These are phyloP conservation scores for Letharia lupina DNA, from an alignment of 495 filamentous ascomycete species.

Conservation along the genomic window DNA sequence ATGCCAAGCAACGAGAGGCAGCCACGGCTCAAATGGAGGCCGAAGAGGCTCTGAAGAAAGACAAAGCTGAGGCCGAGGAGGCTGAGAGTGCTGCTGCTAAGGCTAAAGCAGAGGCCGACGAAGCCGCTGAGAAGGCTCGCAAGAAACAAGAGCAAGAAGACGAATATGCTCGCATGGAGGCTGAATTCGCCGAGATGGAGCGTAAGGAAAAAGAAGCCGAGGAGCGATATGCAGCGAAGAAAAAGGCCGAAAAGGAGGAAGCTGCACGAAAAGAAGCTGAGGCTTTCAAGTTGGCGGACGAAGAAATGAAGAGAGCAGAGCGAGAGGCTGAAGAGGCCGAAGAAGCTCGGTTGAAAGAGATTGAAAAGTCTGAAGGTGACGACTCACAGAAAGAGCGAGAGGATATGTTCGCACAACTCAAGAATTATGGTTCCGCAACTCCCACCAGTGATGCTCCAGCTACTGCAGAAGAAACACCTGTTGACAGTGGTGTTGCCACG, in stretches of 20 bases:
- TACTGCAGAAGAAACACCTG: conserved; percentile 33
- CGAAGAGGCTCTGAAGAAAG: conserved; percentile 38
- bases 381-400: conserved; percentile 36
- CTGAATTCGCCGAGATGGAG: conserved; percentile 43
- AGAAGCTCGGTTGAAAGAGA: conserved; percentile 44
- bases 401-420: conserved; percentile 48
- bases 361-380: conserved; percentile 35
- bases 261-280: conserved; percentile 52
- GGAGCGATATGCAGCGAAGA: conserved; percentile 51
- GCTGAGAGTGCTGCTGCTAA: conserved; percentile 31
- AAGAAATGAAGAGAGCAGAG: conserved; percentile 50
- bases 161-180: conserved; percentile 45
- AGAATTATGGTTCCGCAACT: conserved; percentile 34
- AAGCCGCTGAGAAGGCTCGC: conserved; percentile 35
- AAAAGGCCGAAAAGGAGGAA: conserved; percentile 53
- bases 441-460: conserved; percentile 40
- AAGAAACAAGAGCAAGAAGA: conserved; percentile 38
- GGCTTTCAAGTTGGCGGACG: conserved; percentile 40
- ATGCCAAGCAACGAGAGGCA: conserved; percentile 30
- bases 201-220: conserved; percentile 53
- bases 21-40: conserved; percentile 41
- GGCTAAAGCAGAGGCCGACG: conserved; percentile 32
- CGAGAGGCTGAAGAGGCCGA: conserved; percentile 49
- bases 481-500: conserved; percentile 48
- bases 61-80: conserved; percentile 38